Conservation (phyloP, 768 basidiomycete genomes). For the Pleurotus tuber-regium region DNA sequence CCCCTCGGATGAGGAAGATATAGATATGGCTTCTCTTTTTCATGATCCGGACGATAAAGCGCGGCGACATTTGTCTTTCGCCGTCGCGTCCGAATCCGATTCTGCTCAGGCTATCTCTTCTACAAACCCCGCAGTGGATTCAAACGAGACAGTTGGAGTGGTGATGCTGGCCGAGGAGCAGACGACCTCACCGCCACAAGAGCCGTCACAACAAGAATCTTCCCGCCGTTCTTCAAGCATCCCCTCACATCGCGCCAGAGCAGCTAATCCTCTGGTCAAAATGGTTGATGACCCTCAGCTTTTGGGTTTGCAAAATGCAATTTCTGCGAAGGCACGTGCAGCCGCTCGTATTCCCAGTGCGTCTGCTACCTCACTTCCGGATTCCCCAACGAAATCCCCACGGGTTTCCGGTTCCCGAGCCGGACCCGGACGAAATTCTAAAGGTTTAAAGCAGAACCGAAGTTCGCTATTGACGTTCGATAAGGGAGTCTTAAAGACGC, state of each 20-base stretch:
- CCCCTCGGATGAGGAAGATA: not conserved
- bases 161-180: too few species aligned
- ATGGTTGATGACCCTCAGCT: constrained; percentile 42
- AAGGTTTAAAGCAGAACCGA: constrained; percentile 37
- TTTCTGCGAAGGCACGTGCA: constrained; percentile 47
- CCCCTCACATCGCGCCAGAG: constrained; percentile 45
- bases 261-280: constrained; percentile 53
- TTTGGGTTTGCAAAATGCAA: constrained; percentile 32
- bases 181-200: too few species aligned
- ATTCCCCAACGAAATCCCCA: not conserved
- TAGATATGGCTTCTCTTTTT: too few species aligned
- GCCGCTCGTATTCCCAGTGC: constrained; percentile 13
- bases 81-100: too few species aligned
- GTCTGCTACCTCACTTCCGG: constrained; percentile 4
- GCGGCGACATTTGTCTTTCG: too few species aligned
- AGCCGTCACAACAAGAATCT: too few species aligned
- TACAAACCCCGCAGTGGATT: too few species aligned
- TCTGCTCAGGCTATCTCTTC: too few species aligned
- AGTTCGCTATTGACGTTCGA: constrained; percentile 54
- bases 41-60: too few species aligned
- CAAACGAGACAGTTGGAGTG: too few species aligned
- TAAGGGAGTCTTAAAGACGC: constrained; percentile 49
- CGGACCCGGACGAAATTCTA: constrained; percentile 52
- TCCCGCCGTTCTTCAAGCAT: too few species aligned
- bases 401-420: constrained; percentile 28